A percentile compares a stretch with the other conserved stretches of the same genome.
Evolutionary conservation across 164 flowering plant species (phyloP).

Genomic region (Magnolia sinica): DNA sequence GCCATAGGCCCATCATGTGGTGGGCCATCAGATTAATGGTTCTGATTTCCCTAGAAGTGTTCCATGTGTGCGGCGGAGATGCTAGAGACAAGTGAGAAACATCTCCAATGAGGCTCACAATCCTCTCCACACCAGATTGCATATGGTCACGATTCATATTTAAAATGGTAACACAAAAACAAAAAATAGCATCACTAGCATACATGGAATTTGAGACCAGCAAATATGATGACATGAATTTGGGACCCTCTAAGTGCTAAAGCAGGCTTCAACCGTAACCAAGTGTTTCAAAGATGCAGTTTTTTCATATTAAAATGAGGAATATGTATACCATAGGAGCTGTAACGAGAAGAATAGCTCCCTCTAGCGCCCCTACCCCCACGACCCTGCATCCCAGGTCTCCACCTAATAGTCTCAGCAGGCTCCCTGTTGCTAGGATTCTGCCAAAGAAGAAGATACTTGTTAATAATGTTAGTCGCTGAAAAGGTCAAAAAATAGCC

Average conservation of each 20-base stretch:
- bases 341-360: conserved; percentile 45
- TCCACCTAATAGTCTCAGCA: conserved; percentile 56
- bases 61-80: no score
- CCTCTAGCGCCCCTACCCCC: conserved; percentile 60
- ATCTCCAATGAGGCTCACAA: no score
- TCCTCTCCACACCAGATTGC: no score
- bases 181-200: no score
- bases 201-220: no score
- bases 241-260: not conserved
- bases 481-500: not conserved
- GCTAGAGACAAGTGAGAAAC: no score
- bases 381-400: conserved; percentile 52
- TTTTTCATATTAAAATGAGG: not conserved
- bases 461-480: not conserved
- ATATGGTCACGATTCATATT: no score
- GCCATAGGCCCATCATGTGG: no score
- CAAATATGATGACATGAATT: no score
- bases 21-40: no score
- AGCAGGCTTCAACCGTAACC: not conserved
- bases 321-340: conserved; percentile 45
- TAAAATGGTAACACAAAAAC: no score
- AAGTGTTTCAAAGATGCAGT: not conserved
- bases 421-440: conserved; percentile 53
- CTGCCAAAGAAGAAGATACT: conserved; percentile 31
- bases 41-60: no score